Base-by-base conservation (phyloP, 148 eudicot species). In the Polygonum aviculare region DNA sequence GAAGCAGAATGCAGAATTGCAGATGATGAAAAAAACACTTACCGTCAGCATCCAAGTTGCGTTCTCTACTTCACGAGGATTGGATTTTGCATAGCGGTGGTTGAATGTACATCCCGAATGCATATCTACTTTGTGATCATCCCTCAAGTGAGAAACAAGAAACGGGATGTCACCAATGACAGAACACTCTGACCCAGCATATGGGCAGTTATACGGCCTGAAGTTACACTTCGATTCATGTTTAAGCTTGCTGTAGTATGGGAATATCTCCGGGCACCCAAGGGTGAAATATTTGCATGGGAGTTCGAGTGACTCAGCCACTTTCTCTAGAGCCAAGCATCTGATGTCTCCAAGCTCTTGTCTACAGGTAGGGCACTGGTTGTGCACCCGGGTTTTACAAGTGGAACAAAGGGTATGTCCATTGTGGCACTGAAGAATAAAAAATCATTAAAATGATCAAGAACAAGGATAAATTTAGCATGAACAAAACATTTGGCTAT, bases 1-100 rank as follows among this genome's bases (percentile, higher is more conserved):
- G 38, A 63, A 15, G 38, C 7, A 67, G 21, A 67, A 67, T 67
- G 21, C 21, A 67, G 38, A 67, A 67, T 36, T 67, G 21, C 21
- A 67, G 38, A 67, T 36, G 21, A 36, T 67, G 38, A 11, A 45
- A n/a, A 57, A 41, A 60, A 40, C 26, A 83, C 97, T 87, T 79
- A 94, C 98, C 4, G 98, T 94, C 51, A 94, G 78, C 98, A 94
- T 94, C 98, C 98, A 94, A 7, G 98, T 94, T 10, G 98, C 98
- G 65, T 94, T 94, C 82, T 92, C 97, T 26, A 92, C 96, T 90
- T 94, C 98, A 41, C 97, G 97, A 70, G 98, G 98, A 88, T 94
- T 94, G n/a, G 97, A 90, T 79, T 94, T 92, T 2, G 92, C 98
- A 76, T 92, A 94, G 8, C 98, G 93, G 80, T 94, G 98, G 74